These are phyloP conservation scores for Monilinia aucupariae DNA, from an alignment of 2,329 filamentous ascomycete genomes.

Conservation along the genomic window DNA sequence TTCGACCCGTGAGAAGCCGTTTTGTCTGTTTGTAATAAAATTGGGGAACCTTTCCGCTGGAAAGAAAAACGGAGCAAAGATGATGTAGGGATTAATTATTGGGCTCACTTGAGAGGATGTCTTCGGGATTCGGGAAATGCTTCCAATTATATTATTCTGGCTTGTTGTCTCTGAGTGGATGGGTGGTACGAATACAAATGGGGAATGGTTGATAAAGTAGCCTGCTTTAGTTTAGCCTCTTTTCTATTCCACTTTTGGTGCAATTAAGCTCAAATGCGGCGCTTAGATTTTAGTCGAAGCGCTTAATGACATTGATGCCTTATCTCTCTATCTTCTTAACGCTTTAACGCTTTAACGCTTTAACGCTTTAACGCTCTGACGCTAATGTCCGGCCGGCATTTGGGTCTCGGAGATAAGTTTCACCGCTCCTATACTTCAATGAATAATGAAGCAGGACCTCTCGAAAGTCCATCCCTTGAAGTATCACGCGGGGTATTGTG, in stretches of 20 bases:
- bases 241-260: no score
- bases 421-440: not conserved
- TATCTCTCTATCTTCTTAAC: not conserved
- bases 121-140: not conserved
- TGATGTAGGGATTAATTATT: not conserved
- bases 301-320: constrained; percentile 1
- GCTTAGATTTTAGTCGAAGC: not conserved
- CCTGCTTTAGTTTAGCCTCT: not conserved
- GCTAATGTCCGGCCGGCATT: not conserved
- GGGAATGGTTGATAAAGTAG: not conserved
- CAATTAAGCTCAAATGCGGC: not conserved
- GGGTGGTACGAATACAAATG: not conserved
- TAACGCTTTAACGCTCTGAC: not conserved
- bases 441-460: not conserved
- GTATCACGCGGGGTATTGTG: constrained; percentile 14
- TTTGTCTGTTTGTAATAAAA: constrained; percentile 19
- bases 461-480: not conserved
- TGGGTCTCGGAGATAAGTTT: constrained; percentile 3
- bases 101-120: not conserved
- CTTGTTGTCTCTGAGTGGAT: not conserved
- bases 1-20: constrained; percentile 35
- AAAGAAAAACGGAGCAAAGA: constrained; percentile 7
- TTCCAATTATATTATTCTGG: constrained; percentile 1
- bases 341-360: not conserved
- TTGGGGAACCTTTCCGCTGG: constrained; percentile 3